Evolutionary conservation across 352 stramenopile genomes (phyloP).

Genomic region (Phytophthora syringae): DNA sequence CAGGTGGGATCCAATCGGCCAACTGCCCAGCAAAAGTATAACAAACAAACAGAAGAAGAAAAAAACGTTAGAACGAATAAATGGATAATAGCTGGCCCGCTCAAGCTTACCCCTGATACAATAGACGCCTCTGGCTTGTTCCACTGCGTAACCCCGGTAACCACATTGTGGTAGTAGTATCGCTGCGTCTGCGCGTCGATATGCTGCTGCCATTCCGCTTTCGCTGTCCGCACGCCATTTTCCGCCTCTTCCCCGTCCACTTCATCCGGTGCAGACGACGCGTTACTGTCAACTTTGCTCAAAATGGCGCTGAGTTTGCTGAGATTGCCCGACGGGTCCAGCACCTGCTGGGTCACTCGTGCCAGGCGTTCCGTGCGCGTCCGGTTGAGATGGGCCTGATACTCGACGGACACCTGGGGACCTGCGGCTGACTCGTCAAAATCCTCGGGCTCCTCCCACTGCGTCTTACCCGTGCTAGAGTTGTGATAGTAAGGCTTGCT

Average conservation of each 20-base stretch:
- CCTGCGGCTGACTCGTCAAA: constrained; percentile 46
- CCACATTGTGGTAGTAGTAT: constrained; percentile 88
- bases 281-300: constrained; percentile 53
- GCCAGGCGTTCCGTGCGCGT: constrained; percentile 55
- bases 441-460: constrained; percentile 69
- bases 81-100: background rate
- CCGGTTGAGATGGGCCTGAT: constrained; percentile 72
- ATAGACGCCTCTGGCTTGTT: constrained; percentile 71
- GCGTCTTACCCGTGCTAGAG: constrained; percentile 60
- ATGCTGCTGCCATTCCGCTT: constrained; percentile 85
- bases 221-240: constrained; percentile 19
- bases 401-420: constrained; percentile 49
- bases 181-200: constrained; percentile 79
- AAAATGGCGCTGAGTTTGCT: constrained; percentile 78
- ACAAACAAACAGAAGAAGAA: background rate
- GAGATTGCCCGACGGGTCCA: constrained; percentile 77
- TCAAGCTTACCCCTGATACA: constrained; percentile 67
- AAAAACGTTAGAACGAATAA: constrained; percentile 5
- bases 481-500: constrained; percentile 84
- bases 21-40: constrained; percentile 42
- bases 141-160: constrained; percentile 83
- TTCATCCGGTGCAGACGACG: background rate
- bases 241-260: constrained; percentile 4
- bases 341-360: constrained; percentile 62
- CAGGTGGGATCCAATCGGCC: constrained; percentile 79